Evolutionary conservation across 257 asterid species (phyloP).

Genomic region (Plantago major): DNA sequence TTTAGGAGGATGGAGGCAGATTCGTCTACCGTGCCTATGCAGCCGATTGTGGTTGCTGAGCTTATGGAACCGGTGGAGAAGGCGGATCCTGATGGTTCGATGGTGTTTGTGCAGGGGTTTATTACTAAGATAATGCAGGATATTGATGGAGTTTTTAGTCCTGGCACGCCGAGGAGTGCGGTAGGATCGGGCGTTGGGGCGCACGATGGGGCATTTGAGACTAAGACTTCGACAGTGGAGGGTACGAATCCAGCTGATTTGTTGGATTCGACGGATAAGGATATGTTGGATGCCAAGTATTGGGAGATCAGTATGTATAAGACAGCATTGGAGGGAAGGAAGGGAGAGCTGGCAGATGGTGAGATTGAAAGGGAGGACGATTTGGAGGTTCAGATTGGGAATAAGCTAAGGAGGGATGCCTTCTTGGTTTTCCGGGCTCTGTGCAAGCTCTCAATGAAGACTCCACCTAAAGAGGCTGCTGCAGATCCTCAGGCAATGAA

Average conservation of each 20-base stretch:
- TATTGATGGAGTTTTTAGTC: slow-evolving; percentile 87
- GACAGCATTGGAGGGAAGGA: slow-evolving; percentile 93
- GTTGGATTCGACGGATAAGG: slow-evolving; percentile 97
- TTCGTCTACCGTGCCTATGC: slow-evolving; percentile 83
- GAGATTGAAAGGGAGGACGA: slow-evolving; percentile 94
- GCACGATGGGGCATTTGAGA: slow-evolving; percentile 98
- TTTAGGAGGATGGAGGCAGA: slow-evolving; percentile 99
- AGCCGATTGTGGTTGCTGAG: slow-evolving; percentile 97
- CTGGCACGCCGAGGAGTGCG: slow-evolving; percentile 52
- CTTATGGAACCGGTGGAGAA: slow-evolving; percentile 86
- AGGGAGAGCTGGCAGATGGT: slow-evolving; percentile 91
- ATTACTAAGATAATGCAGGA: slow-evolving; percentile 84
- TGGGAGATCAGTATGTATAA: slow-evolving; percentile 99
- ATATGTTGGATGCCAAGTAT: slow-evolving; percentile 97
- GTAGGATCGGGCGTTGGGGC: slow-evolving; percentile 42
- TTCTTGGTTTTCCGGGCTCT: slow-evolving; percentile 91
- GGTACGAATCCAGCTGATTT: slow-evolving; percentile 95
- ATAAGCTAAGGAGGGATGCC: slow-evolving; percentile 92
- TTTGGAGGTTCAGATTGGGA: slow-evolving; percentile 95
- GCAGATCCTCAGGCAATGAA: slow-evolving; percentile 90
- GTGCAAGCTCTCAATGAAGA: slow-evolving; percentile 97
- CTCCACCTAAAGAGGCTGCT: slow-evolving; percentile 88
- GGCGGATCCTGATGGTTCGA: slow-evolving; percentile 72
- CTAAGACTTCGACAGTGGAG: slow-evolving; percentile 87
- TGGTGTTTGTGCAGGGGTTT: slow-evolving; percentile 92